These are phyloP conservation scores for Populus hybrid DNA, from an alignment of 441 rosid species.

Conservation along the genomic window DNA sequence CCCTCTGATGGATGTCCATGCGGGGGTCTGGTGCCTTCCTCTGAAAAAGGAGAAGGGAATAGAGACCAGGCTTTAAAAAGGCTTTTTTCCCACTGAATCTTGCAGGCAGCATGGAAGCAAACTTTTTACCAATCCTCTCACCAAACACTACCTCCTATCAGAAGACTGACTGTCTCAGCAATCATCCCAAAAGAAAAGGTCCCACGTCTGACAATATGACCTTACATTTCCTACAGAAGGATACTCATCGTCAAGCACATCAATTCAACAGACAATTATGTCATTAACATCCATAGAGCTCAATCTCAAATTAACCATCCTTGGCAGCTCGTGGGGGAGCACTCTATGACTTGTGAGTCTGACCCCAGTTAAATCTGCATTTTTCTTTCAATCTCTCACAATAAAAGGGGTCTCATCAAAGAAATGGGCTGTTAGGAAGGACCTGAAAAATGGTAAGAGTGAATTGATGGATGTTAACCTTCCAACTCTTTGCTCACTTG, in stretches of 20 bases:
- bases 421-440: too few species aligned
- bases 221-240: not conserved
- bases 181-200: not conserved
- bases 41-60: not conserved
- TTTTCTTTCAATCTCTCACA: too few species aligned
- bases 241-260: not conserved
- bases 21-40: constrained; percentile 16
- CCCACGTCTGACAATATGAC: constrained; percentile 1
- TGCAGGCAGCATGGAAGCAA: constrained; percentile 16
- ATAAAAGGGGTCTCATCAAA: too few species aligned
- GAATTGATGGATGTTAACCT: too few species aligned
- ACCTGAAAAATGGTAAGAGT: too few species aligned
- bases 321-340: not conserved
- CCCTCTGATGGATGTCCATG: constrained; percentile 23
- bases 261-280: constrained; percentile 2
- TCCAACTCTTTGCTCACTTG: too few species aligned
- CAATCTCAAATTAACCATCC: not conserved
- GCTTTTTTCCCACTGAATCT: constrained; percentile 13
- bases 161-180: constrained; percentile 14
- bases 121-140: constrained; percentile 15
- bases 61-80: constrained; percentile 18
- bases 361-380: not conserved
- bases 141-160: not conserved
- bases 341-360: not conserved
- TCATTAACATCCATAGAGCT: not conserved